Evolutionary conservation across 768 basidiomycete species (phyloP), one percentile per base, ranked within the genome.

Genomic region (Mrakia blollopis): DNA sequence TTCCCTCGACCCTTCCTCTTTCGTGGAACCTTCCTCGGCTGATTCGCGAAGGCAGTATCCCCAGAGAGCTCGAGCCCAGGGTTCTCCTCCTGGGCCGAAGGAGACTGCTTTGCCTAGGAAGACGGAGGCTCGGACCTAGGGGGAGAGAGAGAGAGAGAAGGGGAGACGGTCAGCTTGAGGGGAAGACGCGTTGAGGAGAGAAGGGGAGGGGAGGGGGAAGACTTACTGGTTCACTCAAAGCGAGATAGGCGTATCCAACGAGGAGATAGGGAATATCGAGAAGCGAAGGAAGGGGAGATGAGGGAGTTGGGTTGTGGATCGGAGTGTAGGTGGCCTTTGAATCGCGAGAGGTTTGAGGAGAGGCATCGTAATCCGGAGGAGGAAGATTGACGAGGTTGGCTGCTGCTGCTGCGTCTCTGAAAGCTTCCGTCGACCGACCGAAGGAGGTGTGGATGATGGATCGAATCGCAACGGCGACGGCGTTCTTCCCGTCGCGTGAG

Each of bases 11-110:
- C 76, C 76, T 68, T 77, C 76, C n/a, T 54, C 37, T 13, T 54
- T 61, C 9, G 76, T 72, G 37, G 32, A 28, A 2, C 28, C 63
- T 23, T 73, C 76, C 67, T 72, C 76, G 28, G 52, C 63, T 23
- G n/a, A 25, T n/a, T 68, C 74, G 23, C 13, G 9, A 10, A 73
- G 39, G 37, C 57, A 30, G 63, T 37, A 52, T 13, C 68, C 75
- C 75, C 76, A 77, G n/a, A 77, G 76, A 21, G 70, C 60, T 30
- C 76, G 50, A 18, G 76, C 63, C 52, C 63, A 77, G 18, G 72
- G 72, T 35, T 77, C 76, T 23, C 76, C 76, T 23, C 54, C 70
- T 6, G 71, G 70, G 7, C 60, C 76, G n/a, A 50, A 37, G n/a
- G 65, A 44, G 37, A 77, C 70, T 32, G 70, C 54, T 63, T 73